These are phyloP conservation scores for Botrytis pseudocinerea DNA, from an alignment of 2,329 filamentous ascomycete species.

Conservation along the genomic window DNA sequence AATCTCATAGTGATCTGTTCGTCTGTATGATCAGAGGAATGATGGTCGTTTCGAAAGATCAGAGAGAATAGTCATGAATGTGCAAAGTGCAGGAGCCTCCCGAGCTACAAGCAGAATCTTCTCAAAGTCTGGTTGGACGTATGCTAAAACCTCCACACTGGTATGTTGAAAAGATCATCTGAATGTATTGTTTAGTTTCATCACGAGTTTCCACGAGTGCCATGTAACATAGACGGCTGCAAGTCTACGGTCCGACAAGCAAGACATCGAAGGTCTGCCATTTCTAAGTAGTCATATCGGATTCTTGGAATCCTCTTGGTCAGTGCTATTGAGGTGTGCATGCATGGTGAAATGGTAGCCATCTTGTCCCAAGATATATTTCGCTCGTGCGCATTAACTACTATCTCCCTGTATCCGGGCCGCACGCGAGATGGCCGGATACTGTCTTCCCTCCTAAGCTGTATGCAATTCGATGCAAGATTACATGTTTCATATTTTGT, in stretches of 20 bases:
- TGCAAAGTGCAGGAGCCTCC: background rate
- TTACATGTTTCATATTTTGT: background rate
- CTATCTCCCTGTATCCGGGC: background rate
- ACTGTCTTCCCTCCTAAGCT: background rate
- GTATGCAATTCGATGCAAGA: background rate
- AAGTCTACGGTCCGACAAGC: background rate
- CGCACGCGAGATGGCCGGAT: background rate
- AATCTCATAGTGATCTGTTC: background rate
- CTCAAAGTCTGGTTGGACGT: background rate
- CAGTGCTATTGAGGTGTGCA: constrained; percentile 10
- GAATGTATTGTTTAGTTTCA: background rate
- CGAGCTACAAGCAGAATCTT: background rate
- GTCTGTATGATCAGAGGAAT: background rate
- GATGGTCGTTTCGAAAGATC: background rate
- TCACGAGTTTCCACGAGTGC: background rate
- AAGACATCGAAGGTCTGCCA: background rate
- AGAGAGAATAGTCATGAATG: background rate
- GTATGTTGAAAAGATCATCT: background rate
- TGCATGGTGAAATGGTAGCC: background rate
- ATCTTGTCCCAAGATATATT: background rate
- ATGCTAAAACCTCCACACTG: background rate
- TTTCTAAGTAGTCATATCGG: background rate
- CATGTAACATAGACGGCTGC: background rate
- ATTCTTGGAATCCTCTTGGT: background rate
- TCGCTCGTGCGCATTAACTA: background rate